Evolutionary conservation across 192 early-diverging fungal species (phyloP).

Genomic region (Coemansia sp.): DNA sequence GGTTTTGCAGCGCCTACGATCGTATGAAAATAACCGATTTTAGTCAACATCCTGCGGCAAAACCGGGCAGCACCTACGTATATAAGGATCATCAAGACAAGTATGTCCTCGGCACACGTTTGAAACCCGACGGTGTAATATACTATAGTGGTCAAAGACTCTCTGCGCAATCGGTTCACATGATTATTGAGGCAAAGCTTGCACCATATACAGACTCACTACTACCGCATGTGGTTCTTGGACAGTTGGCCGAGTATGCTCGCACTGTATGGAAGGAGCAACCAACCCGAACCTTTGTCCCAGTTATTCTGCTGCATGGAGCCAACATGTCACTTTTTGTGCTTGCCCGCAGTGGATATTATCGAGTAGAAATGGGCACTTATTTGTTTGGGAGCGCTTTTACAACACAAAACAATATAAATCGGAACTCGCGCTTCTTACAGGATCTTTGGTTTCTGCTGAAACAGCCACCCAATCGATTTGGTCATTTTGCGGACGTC

Average conservation of each 20-base stretch:
- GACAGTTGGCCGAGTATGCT: too few species aligned
- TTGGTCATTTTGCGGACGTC: slow-evolving; percentile 3
- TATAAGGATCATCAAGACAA: background rate
- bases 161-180: background rate
- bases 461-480: background rate
- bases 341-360: background rate
- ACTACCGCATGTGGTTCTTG: background rate
- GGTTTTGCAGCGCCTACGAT: background rate
- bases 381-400: background rate
- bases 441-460: slow-evolving; percentile 8
- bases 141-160: background rate
- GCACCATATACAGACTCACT: too few species aligned
- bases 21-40: background rate
- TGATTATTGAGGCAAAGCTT: slow-evolving; percentile 1
- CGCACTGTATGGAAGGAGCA: too few species aligned
- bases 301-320: slow-evolving; percentile 9
- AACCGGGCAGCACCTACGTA: background rate
- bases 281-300: slow-evolving; percentile 10
- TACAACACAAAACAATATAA: background rate
- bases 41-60: background rate
- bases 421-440: background rate
- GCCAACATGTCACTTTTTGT: background rate
- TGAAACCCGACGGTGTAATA: background rate
- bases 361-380: background rate
- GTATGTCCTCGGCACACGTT: background rate